These are phyloP conservation scores for Boletellus ananas DNA, from an alignment of 768 basidiomycete genomes.

Conservation along the genomic window DNA sequence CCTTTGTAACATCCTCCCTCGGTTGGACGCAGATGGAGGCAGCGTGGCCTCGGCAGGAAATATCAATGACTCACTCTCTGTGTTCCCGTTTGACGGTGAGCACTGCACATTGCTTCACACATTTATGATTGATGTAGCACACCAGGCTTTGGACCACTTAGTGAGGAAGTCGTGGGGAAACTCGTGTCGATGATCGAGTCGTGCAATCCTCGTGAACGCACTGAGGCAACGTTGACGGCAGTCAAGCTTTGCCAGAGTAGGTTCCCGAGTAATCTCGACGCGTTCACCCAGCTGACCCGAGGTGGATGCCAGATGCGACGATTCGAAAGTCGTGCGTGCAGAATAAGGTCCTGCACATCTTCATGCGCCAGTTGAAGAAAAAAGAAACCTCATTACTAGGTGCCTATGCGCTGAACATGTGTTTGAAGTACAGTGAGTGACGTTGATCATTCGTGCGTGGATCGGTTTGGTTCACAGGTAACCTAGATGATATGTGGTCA, in stretches of 20 bases:
- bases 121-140: background rate
- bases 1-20: constrained; percentile 5
- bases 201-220: background rate
- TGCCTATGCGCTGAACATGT: constrained; percentile 17
- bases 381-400: constrained; percentile 13
- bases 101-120: too few relatives aligned
- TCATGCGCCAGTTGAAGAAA: constrained; percentile 13
- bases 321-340: background rate
- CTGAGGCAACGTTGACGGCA: constrained; percentile 2
- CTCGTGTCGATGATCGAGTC: background rate
- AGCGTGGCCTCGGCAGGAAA: too few relatives aligned
- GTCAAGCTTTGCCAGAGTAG: constrained; percentile 10
- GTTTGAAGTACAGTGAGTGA: constrained; percentile 14
- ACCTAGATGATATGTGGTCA: constrained; percentile 12
- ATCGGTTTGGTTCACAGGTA: background rate
- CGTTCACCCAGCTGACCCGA: background rate
- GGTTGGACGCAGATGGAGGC: background rate
- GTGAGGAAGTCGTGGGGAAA: background rate
- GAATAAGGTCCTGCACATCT: background rate
- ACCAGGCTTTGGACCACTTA: background rate
- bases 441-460: background rate
- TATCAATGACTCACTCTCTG: background rate
- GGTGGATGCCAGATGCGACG: background rate
- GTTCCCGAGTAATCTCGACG: background rate
- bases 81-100: background rate